A percentile compares a stretch with the other conserved stretches of the same genome.
phyloP scores from a whole-genome alignment of 768 basidiomycete species.

The Amanita polypyramis region DNA sequence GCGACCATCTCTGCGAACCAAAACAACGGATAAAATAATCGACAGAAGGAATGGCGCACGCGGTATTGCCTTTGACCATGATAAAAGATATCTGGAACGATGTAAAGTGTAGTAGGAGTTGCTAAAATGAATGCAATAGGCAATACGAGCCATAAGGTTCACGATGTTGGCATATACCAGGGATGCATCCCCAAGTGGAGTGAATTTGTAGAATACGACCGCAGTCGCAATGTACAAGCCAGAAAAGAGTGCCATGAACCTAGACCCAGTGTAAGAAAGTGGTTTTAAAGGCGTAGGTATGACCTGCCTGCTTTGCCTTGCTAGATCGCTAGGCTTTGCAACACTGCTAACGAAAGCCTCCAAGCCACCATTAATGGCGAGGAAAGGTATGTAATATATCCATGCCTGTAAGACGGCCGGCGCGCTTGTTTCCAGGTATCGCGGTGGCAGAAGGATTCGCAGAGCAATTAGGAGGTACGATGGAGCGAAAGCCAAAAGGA shows the following conservation, averaged over 20 bases:
- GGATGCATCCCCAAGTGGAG: conserved; percentile 47
- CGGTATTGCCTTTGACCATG: conserved; percentile 2
- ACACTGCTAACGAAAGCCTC: conserved; percentile 87
- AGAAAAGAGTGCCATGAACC: conserved; percentile 78
- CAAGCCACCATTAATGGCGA: conserved; percentile 83
- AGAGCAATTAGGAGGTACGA: conserved; percentile 64
- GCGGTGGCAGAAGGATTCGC: conserved; percentile 57
- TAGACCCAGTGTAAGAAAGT: not conserved
- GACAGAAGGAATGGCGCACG: not conserved
- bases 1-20: not conserved
- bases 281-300: not conserved
- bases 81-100: not conserved
- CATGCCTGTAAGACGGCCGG: conserved; percentile 70
- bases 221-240: conserved; percentile 50
- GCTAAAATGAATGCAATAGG: conserved; percentile 46
- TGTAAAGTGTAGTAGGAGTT: conserved; percentile 27
- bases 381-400: conserved; percentile 80
- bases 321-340: conserved; percentile 57
- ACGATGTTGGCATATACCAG: conserved; percentile 71
- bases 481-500: conserved; percentile 68
- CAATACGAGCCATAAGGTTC: conserved; percentile 53
- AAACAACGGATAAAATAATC: not conserved
- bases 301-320: conserved; percentile 50
- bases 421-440: conserved; percentile 70
- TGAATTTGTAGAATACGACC: conserved; percentile 31